phyloP scores from a whole-genome alignment of 805 yeast species.

The Candida argentea region DNA sequence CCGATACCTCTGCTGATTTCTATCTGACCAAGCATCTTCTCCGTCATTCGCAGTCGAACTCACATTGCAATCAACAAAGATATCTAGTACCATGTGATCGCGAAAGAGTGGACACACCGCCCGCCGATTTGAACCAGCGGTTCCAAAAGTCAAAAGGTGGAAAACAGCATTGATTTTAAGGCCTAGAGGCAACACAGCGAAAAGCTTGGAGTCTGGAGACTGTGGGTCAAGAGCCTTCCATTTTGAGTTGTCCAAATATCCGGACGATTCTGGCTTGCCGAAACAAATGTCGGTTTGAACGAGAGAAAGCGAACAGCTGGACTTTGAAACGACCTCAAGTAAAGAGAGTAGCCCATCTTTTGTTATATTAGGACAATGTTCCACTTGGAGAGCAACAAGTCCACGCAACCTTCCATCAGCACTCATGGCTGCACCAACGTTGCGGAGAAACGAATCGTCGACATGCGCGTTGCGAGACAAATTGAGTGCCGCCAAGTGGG shows the following conservation, averaged over 20 bases:
- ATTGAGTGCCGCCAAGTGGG: slow-evolving; percentile 13
- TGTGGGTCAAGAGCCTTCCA: slow-evolving; percentile 5
- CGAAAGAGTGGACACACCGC: background rate
- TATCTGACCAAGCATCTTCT: too few relatives aligned
- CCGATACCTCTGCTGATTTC: too few relatives aligned
- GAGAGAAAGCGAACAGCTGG: slow-evolving; percentile 2
- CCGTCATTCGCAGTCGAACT: too few relatives aligned
- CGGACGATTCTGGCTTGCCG: background rate
- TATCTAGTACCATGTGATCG: background rate
- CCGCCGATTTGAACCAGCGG: background rate
- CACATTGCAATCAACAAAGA: too few relatives aligned
- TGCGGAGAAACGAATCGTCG: slow-evolving; percentile 22
- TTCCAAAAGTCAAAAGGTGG: background rate
- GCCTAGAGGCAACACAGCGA: slow-evolving; percentile 6
- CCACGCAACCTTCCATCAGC: slow-evolving; percentile 9
- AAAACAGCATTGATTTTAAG: slow-evolving; percentile 4
- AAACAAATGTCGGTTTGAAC: slow-evolving; percentile 4
- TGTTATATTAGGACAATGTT: slow-evolving; percentile 10
- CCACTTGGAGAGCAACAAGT: slow-evolving; percentile 14
- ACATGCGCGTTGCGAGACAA: slow-evolving; percentile 17
- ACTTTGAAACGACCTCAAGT: background rate
- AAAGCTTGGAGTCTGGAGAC: slow-evolving; percentile 1
- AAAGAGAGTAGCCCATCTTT: background rate
- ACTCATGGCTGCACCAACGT: slow-evolving; percentile 11
- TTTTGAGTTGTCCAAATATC: slow-evolving; percentile 5